Base-by-base conservation (phyloP, 1,284 basidiomycete genomes). In the Ceratobasidium sp. region DNA sequence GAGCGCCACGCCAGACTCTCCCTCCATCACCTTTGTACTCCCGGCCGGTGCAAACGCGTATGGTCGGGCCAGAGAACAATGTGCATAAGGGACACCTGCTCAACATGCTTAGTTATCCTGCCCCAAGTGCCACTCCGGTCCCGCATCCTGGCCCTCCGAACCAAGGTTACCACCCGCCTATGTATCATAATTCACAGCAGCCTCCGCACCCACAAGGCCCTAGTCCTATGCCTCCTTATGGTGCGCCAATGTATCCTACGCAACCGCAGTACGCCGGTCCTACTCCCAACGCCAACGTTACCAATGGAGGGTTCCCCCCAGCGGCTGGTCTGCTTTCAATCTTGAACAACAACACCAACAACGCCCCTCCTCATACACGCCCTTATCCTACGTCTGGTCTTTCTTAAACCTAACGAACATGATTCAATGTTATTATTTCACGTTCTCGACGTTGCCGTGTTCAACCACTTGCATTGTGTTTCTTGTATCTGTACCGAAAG, bases 21-120 rank as follows among this genome's bases (percentile, higher is more conserved):
- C 75, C 78, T 76, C 62, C 81, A 79, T 79, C 81, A 80, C 66
- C 73, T 77, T 32, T 65, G 80, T 79, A 69, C 61, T 75, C 79
- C 57, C 71, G 66, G 17, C 78, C 79, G 34, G 68, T 67, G 57
- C 80, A 57, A 76, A 71, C 65, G 76, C 77, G 78, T 37, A 77
- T 71, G 81, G 75, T 65, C 77, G 85, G 83, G 79, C 85, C 82
- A 80, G 84, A 83, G 74, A 52, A 77, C 59, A 89, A 86, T 79
- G 86, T 90, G 85, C 86, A 85, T 78, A 89, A 90, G 78, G 87
- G 83, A 66, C 88, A 90, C 77, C 81, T 89, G 43, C 83, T 88
- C 25, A 82, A 86, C 43, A 80, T 88, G 69, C 76, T 83, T 25
- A 64, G 70, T 25, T 43, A 61, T n/a, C 43, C 59, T 25, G 52